phyloP scores from a whole-genome alignment of 2,329 filamentous ascomycete species.

The Penicillium sp. region DNA sequence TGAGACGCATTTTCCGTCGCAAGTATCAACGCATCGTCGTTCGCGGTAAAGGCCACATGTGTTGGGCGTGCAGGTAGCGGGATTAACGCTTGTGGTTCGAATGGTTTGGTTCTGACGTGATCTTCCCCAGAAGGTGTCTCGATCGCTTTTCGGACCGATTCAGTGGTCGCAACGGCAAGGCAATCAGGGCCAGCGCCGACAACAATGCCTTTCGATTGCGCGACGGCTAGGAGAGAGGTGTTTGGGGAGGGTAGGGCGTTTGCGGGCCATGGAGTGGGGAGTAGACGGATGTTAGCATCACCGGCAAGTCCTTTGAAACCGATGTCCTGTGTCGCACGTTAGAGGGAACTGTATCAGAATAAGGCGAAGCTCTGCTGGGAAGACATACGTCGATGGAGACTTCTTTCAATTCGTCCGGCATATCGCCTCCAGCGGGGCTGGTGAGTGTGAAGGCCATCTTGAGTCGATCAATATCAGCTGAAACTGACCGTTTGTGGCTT shows the following conservation, averaged over 20 bases:
- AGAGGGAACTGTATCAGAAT: slow-evolving; percentile 4
- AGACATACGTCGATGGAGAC: slow-evolving; percentile 75
- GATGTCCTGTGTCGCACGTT: slow-evolving; percentile 57
- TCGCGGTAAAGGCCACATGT: slow-evolving; percentile 87
- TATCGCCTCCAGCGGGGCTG: slow-evolving; percentile 41
- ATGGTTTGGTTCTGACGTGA: slow-evolving; percentile 64
- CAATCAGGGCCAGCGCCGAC: slow-evolving; percentile 84
- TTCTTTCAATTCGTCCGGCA: slow-evolving; percentile 64
- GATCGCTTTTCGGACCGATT: slow-evolving; percentile 76
- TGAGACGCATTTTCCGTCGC: slow-evolving; percentile 80
- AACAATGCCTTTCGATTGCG: slow-evolving; percentile 75
- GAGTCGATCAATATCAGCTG: slow-evolving; percentile 38
- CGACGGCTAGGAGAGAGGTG: slow-evolving; percentile 81
- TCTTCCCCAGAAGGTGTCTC: slow-evolving; percentile 58
- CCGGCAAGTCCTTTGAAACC: slow-evolving; percentile 80
- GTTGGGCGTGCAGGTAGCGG: slow-evolving; percentile 74
- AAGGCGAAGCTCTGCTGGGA: slow-evolving; percentile 1
- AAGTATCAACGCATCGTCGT: slow-evolving; percentile 80
- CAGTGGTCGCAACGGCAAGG: slow-evolving; percentile 74
- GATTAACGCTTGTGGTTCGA: slow-evolving; percentile 73
- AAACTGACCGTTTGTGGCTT: slow-evolving; percentile 40
- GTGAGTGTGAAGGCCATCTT: slow-evolving; percentile 67
- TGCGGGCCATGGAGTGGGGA: slow-evolving; percentile 75
- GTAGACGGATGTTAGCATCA: slow-evolving; percentile 76
- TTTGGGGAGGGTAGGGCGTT: slow-evolving; percentile 71